Evolutionary conservation across 495 filamentous ascomycete species (phyloP).

Genomic region (Amniculicola lignicola): DNA sequence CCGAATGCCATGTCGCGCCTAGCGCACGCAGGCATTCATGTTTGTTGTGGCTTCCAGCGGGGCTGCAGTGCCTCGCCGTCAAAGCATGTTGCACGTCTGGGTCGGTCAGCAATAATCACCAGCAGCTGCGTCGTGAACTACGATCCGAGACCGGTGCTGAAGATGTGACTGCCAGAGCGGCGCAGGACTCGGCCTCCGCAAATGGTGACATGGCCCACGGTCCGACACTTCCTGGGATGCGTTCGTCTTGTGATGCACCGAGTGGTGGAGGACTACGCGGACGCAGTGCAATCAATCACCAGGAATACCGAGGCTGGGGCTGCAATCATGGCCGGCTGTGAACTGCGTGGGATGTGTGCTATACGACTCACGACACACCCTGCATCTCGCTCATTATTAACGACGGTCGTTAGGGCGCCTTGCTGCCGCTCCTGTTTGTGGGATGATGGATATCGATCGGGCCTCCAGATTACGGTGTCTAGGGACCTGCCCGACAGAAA

Average conservation of each 20-base stretch:
- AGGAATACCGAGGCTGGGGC: slow-evolving; percentile 10
- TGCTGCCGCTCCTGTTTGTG: neutral
- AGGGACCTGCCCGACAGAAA: slow-evolving; percentile 8
- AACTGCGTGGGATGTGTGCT: slow-evolving; percentile 18
- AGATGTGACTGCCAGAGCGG: neutral
- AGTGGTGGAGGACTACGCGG: too few relatives aligned
- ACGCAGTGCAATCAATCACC: slow-evolving; percentile 3
- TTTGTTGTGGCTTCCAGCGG: slow-evolving; percentile 10
- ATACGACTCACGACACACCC: slow-evolving; percentile 7
- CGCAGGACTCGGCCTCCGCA: slow-evolving; percentile 13
- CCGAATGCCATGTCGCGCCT: neutral
- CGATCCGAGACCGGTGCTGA: slow-evolving; percentile 4
- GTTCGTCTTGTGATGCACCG: slow-evolving; percentile 28
- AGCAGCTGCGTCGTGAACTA: neutral
- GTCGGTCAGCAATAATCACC: neutral
- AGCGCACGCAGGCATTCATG: neutral
- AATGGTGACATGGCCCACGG: slow-evolving; percentile 1
- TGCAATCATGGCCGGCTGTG: slow-evolving; percentile 3
- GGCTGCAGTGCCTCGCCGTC: slow-evolving; percentile 4
- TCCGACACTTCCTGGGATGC: slow-evolving; percentile 8
- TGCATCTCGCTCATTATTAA: neutral
- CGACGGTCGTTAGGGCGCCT: neutral
- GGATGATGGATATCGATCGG: slow-evolving; percentile 10
- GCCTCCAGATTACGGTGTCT: neutral
- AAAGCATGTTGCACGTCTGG: too few relatives aligned